Percentiles rank a stretch among this genome's conserved stretches.
phyloP scores from a whole-genome alignment of 2,329 filamentous ascomycete genomes.

The Cercospora sojina region DNA sequence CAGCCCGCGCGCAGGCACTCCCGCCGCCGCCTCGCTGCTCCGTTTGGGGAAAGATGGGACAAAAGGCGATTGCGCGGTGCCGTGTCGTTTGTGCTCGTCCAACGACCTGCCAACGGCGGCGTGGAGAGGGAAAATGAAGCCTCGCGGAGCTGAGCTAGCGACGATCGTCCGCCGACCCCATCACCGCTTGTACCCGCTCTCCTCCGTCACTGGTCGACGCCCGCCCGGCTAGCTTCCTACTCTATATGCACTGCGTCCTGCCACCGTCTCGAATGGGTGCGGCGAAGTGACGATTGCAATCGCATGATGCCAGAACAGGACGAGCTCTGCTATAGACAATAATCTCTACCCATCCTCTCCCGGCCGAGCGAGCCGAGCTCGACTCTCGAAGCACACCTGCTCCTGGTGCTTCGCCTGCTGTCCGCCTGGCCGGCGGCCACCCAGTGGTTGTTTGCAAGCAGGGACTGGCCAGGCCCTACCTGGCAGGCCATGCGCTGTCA shows the following conservation, averaged over 20 bases:
- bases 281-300: neutral
- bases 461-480: constrained; percentile 12
- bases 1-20: constrained; percentile 4
- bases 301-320: neutral
- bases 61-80: neutral
- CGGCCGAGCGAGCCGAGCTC: neutral
- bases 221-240: constrained; percentile 14
- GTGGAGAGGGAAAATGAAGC: neutral
- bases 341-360: neutral
- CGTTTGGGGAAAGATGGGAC: neutral
- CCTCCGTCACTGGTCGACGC: constrained; percentile 13
- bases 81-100: neutral
- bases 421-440: neutral
- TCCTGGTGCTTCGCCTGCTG: neutral
- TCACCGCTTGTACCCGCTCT: constrained; percentile 15
- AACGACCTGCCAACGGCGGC: neutral
- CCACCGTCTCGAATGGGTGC: neutral
- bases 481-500: constrained; percentile 18
- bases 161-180: constrained; percentile 20
- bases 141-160: neutral
- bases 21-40: neutral
- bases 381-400: neutral
- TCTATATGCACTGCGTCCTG: constrained; percentile 16
- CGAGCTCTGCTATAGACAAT: neutral
- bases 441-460: constrained; percentile 17